These are phyloP conservation scores for Telfairia occidentalis DNA, from an alignment of 331 rosid species.

Conservation along the genomic window DNA sequence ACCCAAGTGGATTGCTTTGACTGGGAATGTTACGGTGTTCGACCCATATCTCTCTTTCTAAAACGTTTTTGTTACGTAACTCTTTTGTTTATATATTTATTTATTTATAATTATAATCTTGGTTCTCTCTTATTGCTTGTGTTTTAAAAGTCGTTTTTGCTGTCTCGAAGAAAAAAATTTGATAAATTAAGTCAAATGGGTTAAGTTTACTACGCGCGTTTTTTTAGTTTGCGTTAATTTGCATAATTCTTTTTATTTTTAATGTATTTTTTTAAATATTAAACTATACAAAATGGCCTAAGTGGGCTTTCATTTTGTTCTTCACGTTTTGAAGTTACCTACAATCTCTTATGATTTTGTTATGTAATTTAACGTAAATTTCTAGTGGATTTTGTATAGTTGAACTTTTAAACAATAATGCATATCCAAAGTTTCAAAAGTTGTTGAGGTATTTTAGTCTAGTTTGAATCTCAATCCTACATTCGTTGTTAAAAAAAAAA, in stretches of 20 bases:
- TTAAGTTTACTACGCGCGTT: background rate
- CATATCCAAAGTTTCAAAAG: no score
- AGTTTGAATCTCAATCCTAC: no score
- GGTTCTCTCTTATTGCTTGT: background rate
- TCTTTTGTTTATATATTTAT: background rate
- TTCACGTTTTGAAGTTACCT: no score
- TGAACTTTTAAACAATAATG: no score
- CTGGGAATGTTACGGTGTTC: background rate
- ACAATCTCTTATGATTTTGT: background rate
- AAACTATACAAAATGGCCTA: no score
- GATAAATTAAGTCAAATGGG: background rate
- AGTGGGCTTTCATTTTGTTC: background rate
- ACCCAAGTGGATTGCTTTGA: constrained; percentile 1
- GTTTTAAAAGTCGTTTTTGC: background rate
- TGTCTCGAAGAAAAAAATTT: background rate
- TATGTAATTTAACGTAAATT: no score
- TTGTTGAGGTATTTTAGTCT: no score
- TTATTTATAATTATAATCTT: no score
- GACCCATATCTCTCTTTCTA: background rate
- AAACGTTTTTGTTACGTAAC: background rate
- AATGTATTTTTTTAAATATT: background rate
- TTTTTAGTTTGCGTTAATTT: no score
- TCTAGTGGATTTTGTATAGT: no score
- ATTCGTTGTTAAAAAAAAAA: no score
- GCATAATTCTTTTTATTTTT: background rate